Evolutionary conservation across 106 monocot species (phyloP).

Genomic region (Dendrobium catenatum): DNA sequence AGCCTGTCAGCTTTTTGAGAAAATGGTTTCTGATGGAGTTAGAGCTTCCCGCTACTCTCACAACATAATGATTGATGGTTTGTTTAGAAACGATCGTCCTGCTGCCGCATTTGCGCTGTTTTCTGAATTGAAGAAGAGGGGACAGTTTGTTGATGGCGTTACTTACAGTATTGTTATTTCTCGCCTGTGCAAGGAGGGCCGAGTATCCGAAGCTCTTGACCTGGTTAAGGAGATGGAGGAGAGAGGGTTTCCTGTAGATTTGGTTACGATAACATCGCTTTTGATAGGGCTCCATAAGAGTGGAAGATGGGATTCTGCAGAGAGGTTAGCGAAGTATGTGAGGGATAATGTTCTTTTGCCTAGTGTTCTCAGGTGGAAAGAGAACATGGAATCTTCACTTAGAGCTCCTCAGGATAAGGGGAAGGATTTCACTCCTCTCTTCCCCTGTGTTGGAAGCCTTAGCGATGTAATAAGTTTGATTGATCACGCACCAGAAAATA

Average conservation of each 20-base stretch:
- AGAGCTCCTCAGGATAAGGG: constrained; percentile 49
- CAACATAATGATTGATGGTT: constrained; percentile 85
- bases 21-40: constrained; percentile 72
- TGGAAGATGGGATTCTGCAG: constrained; percentile 58
- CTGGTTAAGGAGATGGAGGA: constrained; percentile 89
- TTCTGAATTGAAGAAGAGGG: constrained; percentile 71
- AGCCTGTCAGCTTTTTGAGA: constrained; percentile 76
- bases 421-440: constrained; percentile 63
- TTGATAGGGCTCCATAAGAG: constrained; percentile 57
- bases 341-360: constrained; percentile 50
- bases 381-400: constrained; percentile 48
- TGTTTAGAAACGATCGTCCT: constrained; percentile 55
- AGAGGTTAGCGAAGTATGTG: constrained; percentile 59
- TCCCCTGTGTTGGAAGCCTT: constrained; percentile 48
- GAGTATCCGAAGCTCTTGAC: constrained; percentile 55
- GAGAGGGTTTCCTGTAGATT: constrained; percentile 77
- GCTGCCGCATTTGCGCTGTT: constrained; percentile 62
- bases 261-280: constrained; percentile 65
- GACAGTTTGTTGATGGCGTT: constrained; percentile 65
- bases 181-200: constrained; percentile 61
- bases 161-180: constrained; percentile 67
- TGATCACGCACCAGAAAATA: constrained; percentile 6
- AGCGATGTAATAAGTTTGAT: constrained; percentile 42
- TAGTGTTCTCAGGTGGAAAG: constrained; percentile 60
- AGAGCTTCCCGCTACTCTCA: constrained; percentile 50